Evolutionary conservation across 805 yeast species (phyloP).

Genomic region (Starmerella vaccinii): DNA sequence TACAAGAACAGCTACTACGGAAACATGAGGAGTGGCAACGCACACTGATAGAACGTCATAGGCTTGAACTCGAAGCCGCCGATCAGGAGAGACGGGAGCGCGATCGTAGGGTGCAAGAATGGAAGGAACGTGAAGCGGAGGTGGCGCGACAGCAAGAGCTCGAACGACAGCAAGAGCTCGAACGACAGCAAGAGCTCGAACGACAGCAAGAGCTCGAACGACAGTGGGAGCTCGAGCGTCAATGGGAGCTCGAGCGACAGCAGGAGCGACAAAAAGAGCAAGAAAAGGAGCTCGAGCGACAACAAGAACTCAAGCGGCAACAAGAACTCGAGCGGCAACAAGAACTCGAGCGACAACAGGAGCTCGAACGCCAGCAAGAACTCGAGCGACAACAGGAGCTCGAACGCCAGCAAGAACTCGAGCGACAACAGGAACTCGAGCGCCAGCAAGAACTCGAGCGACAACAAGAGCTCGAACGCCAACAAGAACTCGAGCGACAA

Average conservation of each 20-base stretch:
- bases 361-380: background rate
- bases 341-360: background rate
- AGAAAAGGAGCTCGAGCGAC: background rate
- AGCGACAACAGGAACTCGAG: too few species aligned
- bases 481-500: too few species aligned
- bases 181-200: background rate
- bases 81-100: background rate
- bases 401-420: too few species aligned
- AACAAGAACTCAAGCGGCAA: background rate
- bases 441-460: too few species aligned
- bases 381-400: too few species aligned
- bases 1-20: background rate
- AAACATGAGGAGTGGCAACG: background rate
- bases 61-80: background rate
- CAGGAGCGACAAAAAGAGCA: background rate
- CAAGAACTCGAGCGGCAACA: background rate
- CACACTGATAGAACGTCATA: background rate
- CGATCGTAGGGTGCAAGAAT: background rate
- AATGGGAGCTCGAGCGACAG: background rate
- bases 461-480: too few species aligned
- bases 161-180: background rate
- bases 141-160: background rate
- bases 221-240: background rate
- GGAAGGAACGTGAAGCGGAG: background rate
- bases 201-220: background rate